phyloP scores from a whole-genome alignment of 2,329 filamentous ascomycete genomes.

The Teratosphaeria epicoccoides region DNA sequence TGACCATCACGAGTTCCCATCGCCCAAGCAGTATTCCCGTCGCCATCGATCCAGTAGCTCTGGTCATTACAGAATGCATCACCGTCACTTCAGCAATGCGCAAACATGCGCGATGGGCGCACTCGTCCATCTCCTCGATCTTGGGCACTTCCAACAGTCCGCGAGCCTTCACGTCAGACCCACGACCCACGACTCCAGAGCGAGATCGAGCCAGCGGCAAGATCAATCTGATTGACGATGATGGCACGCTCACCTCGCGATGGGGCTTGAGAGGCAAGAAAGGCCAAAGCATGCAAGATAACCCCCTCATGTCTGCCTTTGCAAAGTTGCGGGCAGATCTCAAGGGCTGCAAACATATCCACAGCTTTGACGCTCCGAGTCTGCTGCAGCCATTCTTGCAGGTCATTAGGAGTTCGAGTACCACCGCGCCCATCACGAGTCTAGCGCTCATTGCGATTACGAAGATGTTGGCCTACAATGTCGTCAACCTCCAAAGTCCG shows the following conservation, averaged over 20 bases:
- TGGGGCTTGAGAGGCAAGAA: slow-evolving; percentile 94
- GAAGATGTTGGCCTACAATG: slow-evolving; percentile 92
- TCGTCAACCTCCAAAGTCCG: slow-evolving; percentile 76
- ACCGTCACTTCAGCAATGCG: slow-evolving; percentile 97
- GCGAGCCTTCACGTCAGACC: slow-evolving; percentile 9
- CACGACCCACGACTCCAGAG: slow-evolving; percentile 17
- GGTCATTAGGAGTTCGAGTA: slow-evolving; percentile 91
- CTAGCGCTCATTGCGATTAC: slow-evolving; percentile 86
- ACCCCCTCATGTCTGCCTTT: slow-evolving; percentile 91
- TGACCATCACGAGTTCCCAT: background rate
- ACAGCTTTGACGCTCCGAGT: slow-evolving; percentile 75
- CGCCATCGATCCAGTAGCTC: slow-evolving; percentile 30
- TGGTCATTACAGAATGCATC: slow-evolving; percentile 94
- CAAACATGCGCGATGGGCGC: slow-evolving; percentile 90
- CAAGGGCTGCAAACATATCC: slow-evolving; percentile 77
- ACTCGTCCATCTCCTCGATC: slow-evolving; percentile 92
- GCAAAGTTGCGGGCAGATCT: slow-evolving; percentile 80
- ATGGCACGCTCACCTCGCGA: slow-evolving; percentile 56
- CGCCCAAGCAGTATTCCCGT: slow-evolving; percentile 16
- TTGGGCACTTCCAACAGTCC: slow-evolving; percentile 44
- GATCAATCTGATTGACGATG: slow-evolving; percentile 24
- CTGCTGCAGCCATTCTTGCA: slow-evolving; percentile 90
- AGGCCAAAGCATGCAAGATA: slow-evolving; percentile 94
- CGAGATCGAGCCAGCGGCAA: slow-evolving; percentile 25
- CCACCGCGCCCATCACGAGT: slow-evolving; percentile 90